Evolutionary conservation across 2,329 filamentous ascomycete species (phyloP).

Genomic region (Aspergillus calidoustus): DNA sequence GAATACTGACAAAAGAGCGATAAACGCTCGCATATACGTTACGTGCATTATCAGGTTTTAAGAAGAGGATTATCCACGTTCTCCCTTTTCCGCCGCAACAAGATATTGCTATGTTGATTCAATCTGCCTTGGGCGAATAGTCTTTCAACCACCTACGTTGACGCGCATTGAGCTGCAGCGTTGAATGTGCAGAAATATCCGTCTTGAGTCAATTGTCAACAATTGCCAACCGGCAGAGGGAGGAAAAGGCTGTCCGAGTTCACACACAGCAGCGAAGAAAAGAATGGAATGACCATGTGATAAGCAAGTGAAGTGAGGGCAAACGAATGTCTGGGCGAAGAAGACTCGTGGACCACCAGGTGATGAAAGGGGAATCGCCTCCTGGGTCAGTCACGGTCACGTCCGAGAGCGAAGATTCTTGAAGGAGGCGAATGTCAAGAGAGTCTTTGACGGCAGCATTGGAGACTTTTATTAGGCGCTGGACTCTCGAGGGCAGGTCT

Average conservation of each 20-base stretch:
- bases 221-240: constrained; percentile 7
- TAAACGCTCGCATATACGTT: constrained; percentile 45
- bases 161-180: constrained; percentile 9
- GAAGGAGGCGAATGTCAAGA: constrained; percentile 21
- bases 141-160: constrained; percentile 2
- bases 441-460: constrained; percentile 25
- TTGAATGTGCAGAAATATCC: not conserved
- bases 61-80: constrained; percentile 3
- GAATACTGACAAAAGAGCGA: constrained; percentile 47
- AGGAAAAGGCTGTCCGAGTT: constrained; percentile 23
- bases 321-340: constrained; percentile 32
- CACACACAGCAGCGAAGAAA: constrained; percentile 22
- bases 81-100: not conserved
- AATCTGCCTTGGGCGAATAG: constrained; percentile 1
- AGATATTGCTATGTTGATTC: constrained; percentile 1
- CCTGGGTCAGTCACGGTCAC: not conserved
- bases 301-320: constrained; percentile 22
- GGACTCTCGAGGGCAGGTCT: constrained; percentile 23
- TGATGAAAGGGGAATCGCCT: constrained; percentile 18
- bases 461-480: constrained; percentile 28
- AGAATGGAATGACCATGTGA: constrained; percentile 24
- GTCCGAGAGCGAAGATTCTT: constrained; percentile 18
- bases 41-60: constrained; percentile 37
- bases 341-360: constrained; percentile 14
- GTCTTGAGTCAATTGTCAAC: constrained; percentile 1